A percentile compares a stretch with the other conserved stretches of the same genome.
phyloP scores from a whole-genome alignment of 768 basidiomycete genomes.

The Phylloporus sp. region DNA sequence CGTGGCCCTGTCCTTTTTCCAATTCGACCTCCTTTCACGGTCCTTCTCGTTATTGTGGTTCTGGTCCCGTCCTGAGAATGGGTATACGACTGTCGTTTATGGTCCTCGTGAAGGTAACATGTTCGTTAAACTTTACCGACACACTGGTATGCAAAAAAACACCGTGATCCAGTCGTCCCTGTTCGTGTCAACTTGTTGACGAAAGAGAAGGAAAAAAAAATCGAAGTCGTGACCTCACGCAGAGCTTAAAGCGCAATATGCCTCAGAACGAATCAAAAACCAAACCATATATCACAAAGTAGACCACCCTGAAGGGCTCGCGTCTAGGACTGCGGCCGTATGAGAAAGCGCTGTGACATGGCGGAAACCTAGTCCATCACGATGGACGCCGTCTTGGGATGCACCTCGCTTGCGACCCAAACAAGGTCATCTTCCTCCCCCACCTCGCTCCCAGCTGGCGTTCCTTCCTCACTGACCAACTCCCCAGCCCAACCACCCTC shows the following conservation, averaged over 20 bases:
- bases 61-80: slow-evolving; percentile 1
- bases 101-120: slow-evolving; percentile 6
- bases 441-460: slow-evolving; percentile 21
- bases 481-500: slow-evolving; percentile 67
- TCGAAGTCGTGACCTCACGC: slow-evolving; percentile 2
- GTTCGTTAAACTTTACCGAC: slow-evolving; percentile 12
- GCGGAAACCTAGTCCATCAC: slow-evolving; percentile 14
- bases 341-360: slow-evolving; percentile 6
- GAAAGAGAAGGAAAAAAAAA: not conserved
- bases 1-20: not conserved
- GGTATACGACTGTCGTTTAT: slow-evolving; percentile 2
- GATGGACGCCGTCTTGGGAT: slow-evolving; percentile 8
- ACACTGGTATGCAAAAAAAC: slow-evolving; percentile 6
- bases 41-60: slow-evolving; percentile 10
- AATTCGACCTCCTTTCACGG: not conserved
- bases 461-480: slow-evolving; percentile 49
- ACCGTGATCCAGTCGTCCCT: slow-evolving; percentile 11
- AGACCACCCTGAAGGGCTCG: slow-evolving; percentile 20
- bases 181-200: slow-evolving; percentile 4
- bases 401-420: slow-evolving; percentile 26
- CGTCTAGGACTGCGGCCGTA: slow-evolving; percentile 1
- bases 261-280: slow-evolving; percentile 11
- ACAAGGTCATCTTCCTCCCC: slow-evolving; percentile 29
- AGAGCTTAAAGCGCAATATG: slow-evolving; percentile 13
- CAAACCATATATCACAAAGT: slow-evolving; percentile 9